phyloP scores from a whole-genome alignment of 192 early-diverging fungal genomes.

The Coemansia sp. region DNA sequence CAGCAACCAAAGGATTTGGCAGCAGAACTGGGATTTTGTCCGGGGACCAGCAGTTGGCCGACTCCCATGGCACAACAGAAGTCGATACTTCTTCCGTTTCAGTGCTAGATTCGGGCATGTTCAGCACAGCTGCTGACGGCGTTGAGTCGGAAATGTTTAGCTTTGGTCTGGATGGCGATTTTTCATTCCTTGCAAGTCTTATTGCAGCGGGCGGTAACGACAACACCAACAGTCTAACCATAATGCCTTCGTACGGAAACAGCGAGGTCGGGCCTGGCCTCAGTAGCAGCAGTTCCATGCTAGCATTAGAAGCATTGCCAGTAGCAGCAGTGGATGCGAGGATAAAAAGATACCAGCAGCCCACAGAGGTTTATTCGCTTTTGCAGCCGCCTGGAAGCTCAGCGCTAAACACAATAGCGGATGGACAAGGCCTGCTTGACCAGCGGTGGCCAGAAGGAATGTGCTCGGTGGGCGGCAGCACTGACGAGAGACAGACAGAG shows the following conservation, averaged over 20 bases:
- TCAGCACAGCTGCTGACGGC: neutral
- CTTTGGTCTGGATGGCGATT: slow-evolving; percentile 12
- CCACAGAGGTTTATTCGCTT: slow-evolving; percentile 5
- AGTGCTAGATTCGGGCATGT: neutral
- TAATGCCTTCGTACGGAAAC: neutral
- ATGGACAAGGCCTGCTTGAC: neutral
- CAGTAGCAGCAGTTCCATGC: neutral
- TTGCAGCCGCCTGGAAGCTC: neutral
- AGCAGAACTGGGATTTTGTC: neutral
- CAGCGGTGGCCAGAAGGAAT: neutral
- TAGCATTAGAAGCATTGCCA: neutral
- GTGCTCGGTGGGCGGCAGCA: neutral
- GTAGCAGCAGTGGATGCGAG: neutral
- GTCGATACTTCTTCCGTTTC: neutral
- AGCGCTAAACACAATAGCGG: neutral
- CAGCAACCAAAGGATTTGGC: neutral
- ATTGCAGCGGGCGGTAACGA: slow-evolving; percentile 16
- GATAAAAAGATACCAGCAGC: neutral
- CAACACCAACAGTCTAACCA: neutral
- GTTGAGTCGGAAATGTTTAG: slow-evolving; percentile 1
- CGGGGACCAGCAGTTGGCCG: neutral
- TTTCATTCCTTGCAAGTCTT: slow-evolving; percentile 32
- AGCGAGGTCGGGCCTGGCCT: neutral
- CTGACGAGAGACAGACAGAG: neutral
- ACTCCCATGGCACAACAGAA: neutral